Evolutionary conservation across 2,329 filamentous ascomycete species (phyloP), one percentile per base, ranked within the genome.

Genomic region (Rhytidhysteron rufulum): DNA sequence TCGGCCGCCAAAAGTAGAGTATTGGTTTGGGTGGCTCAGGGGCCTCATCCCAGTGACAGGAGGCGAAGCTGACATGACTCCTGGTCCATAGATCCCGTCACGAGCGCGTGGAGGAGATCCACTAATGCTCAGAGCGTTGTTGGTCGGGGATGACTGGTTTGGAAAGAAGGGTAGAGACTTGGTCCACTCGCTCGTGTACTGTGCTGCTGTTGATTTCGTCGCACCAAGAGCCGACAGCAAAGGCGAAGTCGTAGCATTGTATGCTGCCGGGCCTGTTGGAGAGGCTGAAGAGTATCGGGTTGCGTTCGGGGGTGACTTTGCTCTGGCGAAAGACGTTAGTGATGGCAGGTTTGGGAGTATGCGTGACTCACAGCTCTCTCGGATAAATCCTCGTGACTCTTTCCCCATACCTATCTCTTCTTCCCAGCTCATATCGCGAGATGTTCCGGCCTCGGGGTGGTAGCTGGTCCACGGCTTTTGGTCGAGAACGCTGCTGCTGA

Each of bases 21-120:
- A 69, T 37, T 69, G 63, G 64, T 43, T 77, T 63, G 45, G 69
- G 57, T 74, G 49, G 69, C 69, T 70, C 66, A 74, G 54, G 20
- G 65, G 63, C 20, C 63, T 53, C 39, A 55, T 48, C 15, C 53
- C 54, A 4, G 50, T 17, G 3, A 39, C 50, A 3, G 61, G 59
- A 34, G 64, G 63, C 9, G 65, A 66, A 49, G 58, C 58, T 9
- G 62, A 64, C 52, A 60, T 69, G 64, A 57, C 63, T 27, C 55
- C 55, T 39, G 72, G 70, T 30, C 48, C 55, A 41, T 61, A 63
- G 4, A 58, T 39, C 10, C 50, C 58, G 22, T 59, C 57, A 16
- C 57, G 53, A 20, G 49, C 53, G 31, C 57, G 52, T 10, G 59
- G 58, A 4, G 60, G 63, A 22, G 70, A 72, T 45, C 67, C 65